phyloP scores from a whole-genome alignment of 148 eudicot genomes.

The Beta vulgaris region DNA sequence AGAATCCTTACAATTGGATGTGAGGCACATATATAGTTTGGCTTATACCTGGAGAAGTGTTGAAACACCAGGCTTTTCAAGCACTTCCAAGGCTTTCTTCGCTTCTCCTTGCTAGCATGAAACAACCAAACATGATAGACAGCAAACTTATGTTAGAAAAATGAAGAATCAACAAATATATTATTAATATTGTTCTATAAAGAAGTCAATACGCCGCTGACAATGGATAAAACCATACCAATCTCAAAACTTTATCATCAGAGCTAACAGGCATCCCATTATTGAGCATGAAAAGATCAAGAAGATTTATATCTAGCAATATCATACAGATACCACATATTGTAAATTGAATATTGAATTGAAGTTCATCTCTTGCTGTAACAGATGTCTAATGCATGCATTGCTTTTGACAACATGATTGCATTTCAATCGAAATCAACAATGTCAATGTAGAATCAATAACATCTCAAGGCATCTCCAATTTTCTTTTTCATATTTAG shows the following conservation, averaged over 20 bases:
- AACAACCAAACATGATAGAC: slow-evolving; percentile 13
- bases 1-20: background rate
- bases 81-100: slow-evolving; percentile 87
- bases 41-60: slow-evolving; percentile 72
- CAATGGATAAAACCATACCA: slow-evolving; percentile 1
- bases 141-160: background rate
- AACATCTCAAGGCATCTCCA: background rate
- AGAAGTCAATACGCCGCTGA: background rate
- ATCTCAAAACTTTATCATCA: background rate
- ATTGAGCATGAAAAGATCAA: background rate
- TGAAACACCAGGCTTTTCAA: slow-evolving; percentile 79
- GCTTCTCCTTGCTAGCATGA: slow-evolving; percentile 89
- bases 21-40: slow-evolving; percentile 1
- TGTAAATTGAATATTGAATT: background rate
- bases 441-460: background rate
- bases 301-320: background rate
- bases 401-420: background rate
- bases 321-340: background rate
- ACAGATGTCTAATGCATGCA: background rate
- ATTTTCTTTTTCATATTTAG: too few species aligned
- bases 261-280: background rate
- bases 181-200: background rate
- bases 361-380: background rate
- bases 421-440: background rate
- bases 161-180: background rate